Conservation (phyloP, 1,139 yeast species). For the Yamadazyma pseudoaaseri region DNA sequence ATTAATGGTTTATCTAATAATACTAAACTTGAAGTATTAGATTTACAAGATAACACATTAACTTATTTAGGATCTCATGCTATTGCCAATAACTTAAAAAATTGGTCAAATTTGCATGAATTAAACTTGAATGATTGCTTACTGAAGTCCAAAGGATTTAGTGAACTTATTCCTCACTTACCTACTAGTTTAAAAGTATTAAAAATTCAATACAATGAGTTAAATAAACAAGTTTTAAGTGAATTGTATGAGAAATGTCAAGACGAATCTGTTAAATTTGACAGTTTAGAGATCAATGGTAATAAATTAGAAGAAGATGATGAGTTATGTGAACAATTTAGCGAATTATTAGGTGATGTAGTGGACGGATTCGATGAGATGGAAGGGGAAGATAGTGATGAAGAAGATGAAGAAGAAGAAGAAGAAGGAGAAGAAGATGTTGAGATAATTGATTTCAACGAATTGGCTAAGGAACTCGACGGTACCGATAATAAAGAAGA, state of each 20-base stretch:
- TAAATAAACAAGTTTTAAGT: conserved; percentile 64
- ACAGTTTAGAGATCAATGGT: conserved; percentile 81
- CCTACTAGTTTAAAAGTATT: conserved; percentile 51
- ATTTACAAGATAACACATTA: conserved; percentile 92
- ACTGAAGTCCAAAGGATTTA: conserved; percentile 74
- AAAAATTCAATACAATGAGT: conserved; percentile 87
- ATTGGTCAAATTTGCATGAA: conserved; percentile 56
- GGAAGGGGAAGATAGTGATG: conserved; percentile 87
- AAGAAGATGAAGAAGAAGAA: conserved; percentile 73
- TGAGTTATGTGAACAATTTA: conserved; percentile 32
- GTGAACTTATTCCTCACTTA: conserved; percentile 44
- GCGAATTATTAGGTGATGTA: conserved; percentile 63
- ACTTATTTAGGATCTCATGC: conserved; percentile 67
- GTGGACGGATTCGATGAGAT: conserved; percentile 90
- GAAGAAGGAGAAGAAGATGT: conserved; percentile 56
- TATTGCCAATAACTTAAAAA: conserved; percentile 45
- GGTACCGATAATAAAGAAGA: conserved; percentile 32
- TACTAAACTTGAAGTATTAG: conserved; percentile 63
- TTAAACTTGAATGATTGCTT: conserved; percentile 88
- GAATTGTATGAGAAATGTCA: conserved; percentile 53
- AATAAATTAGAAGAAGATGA: conserved; percentile 65
- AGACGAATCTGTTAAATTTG: conserved; percentile 58
- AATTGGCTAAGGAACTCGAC: conserved; percentile 60
- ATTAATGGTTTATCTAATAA: conserved; percentile 72
- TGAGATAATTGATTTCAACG: conserved; percentile 52